A percentile compares a stretch with the other conserved stretches of the same genome.
Evolutionary conservation across 2,329 filamentous ascomycete species (phyloP).

Genomic region (Hypocrella siamensis): DNA sequence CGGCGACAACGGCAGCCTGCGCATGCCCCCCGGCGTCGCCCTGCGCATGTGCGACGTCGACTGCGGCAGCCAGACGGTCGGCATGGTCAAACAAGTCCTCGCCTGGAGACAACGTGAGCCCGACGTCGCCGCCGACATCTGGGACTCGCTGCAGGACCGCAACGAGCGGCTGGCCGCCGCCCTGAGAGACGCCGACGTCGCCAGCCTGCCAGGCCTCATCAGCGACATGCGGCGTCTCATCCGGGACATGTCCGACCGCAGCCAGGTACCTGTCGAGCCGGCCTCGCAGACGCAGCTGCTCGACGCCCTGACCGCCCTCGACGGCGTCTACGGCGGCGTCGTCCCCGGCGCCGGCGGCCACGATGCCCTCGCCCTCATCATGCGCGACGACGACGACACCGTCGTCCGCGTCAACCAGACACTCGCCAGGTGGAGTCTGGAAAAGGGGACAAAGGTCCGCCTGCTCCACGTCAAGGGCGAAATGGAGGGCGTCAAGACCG

Average conservation of each 20-base stretch:
- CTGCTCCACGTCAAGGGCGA: conserved; percentile 57
- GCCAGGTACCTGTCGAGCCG: conserved; percentile 80
- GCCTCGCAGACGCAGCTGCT: conserved; percentile 69
- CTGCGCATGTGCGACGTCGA: conserved; percentile 93
- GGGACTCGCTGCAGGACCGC: conserved; percentile 55
- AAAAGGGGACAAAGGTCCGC: conserved; percentile 47
- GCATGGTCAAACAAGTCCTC: conserved; percentile 89
- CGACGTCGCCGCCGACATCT: conserved; percentile 51
- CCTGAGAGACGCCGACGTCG: conserved; percentile 34
- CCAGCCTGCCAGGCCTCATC: conserved; percentile 29
- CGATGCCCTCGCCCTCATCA: conserved; percentile 72
- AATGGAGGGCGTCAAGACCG: conserved; percentile 46
- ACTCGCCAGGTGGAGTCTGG: conserved; percentile 47
- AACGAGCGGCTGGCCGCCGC: conserved; percentile 58
- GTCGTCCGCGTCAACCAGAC: conserved; percentile 43
- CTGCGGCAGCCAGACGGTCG: conserved; percentile 81
- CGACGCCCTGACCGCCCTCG: conserved; percentile 54
- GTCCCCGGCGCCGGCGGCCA: conserved; percentile 90
- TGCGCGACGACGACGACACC: conserved; percentile 56
- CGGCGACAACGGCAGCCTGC: conserved; percentile 24
- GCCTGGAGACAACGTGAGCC: conserved; percentile 57
- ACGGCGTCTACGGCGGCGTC: conserved; percentile 78
- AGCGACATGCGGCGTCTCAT: conserved; percentile 44
- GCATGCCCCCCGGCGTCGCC: conserved; percentile 56
- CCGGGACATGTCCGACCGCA: conserved; percentile 57